These are phyloP conservation scores for Carex pumila DNA, from an alignment of 176 grass and related monocot genomes.

Conservation along the genomic window DNA sequence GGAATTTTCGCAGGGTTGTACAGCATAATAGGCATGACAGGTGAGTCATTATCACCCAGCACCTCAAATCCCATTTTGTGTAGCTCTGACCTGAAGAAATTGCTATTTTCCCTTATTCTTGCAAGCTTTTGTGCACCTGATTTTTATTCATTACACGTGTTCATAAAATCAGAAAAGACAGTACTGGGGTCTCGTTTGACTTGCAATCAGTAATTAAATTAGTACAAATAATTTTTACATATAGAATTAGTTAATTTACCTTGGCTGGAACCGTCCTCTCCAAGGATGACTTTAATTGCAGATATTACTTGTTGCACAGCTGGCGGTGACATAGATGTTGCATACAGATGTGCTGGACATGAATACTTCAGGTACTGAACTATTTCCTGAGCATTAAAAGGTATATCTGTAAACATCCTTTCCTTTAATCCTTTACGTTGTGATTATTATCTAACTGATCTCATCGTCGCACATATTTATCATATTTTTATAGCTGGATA, in stretches of 20 bases:
- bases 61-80: constrained; percentile 93
- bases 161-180: neutral
- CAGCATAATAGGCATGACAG: constrained; percentile 86
- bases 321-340: constrained; percentile 81
- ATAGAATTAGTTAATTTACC: constrained; percentile 28
- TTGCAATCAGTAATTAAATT: neutral
- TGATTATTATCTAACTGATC: neutral
- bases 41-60: constrained; percentile 82
- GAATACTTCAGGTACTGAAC: constrained; percentile 66
- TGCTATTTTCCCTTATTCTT: constrained; percentile 77
- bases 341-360: constrained; percentile 82
- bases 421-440: neutral
- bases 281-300: constrained; percentile 73
- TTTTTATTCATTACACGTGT: neutral
- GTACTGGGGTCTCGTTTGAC: neutral
- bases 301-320: constrained; percentile 84
- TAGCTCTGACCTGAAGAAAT: constrained; percentile 86
- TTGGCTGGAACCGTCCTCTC: constrained; percentile 68
- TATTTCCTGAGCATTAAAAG: constrained; percentile 49
- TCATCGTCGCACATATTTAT: neutral
- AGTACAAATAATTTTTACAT: neutral
- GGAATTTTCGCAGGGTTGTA: constrained; percentile 88
- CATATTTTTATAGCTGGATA: neutral
- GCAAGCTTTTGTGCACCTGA: constrained; percentile 81
- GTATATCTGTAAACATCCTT: neutral